phyloP scores from a whole-genome alignment of 345 rosid species.

The Populus euphratica region DNA sequence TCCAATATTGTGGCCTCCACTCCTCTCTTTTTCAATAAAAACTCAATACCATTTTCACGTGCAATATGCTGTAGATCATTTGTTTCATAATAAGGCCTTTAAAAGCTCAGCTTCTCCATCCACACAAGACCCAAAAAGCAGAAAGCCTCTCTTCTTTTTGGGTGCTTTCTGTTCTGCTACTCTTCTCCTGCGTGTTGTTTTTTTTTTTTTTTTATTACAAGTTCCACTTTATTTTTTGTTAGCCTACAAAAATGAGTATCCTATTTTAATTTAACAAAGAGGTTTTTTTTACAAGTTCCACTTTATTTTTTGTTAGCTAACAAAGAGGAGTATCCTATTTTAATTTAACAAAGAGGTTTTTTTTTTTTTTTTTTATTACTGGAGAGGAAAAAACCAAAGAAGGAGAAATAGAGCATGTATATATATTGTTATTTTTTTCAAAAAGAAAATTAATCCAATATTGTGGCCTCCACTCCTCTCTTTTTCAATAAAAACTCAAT shows the following conservation, averaged over 20 bases:
- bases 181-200: not conserved
- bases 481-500: conserved; percentile 7
- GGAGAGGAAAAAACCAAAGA: not conserved
- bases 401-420: not conserved
- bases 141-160: conserved; percentile 5
- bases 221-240: no score
- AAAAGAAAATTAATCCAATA: not conserved
- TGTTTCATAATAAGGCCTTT: conserved; percentile 24
- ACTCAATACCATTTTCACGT: conserved; percentile 39
- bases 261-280: no score
- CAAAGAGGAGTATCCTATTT: no score
- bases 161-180: not conserved
- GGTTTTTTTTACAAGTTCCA: no score
- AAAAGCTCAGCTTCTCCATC: conserved; percentile 33
- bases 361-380: no score
- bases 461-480: not conserved
- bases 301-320: no score
- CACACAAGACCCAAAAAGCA: conserved; percentile 10
- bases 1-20: conserved; percentile 2
- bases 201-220: no score
- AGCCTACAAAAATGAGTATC: no score
- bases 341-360: no score
- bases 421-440: not conserved
- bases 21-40: not conserved
- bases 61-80: conserved; percentile 33